Conservation (phyloP, 2,329 filamentous ascomycete species). For the Pseudocercospora crystallina region DNA sequence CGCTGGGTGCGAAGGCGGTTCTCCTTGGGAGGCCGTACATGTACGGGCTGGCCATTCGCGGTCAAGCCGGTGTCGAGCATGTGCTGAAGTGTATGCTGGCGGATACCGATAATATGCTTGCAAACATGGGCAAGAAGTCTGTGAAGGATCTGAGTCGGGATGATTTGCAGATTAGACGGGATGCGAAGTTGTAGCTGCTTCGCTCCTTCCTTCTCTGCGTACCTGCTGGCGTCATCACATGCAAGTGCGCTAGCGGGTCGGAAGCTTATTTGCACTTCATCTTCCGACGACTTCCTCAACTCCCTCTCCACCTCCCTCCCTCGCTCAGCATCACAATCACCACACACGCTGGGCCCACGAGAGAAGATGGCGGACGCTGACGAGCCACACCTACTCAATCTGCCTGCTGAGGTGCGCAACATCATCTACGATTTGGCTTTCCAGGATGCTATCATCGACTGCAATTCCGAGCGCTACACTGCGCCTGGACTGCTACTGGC, state of each 20-base stretch:
- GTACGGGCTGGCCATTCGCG: constrained; percentile 59
- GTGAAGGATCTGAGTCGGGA: constrained; percentile 21
- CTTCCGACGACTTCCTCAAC: too few species aligned
- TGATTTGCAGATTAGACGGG: constrained; percentile 19
- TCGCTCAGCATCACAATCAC: too few species aligned
- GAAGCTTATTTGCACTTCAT: too few species aligned
- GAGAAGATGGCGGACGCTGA: too few species aligned
- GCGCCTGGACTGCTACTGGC: too few species aligned
- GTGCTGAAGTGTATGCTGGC: constrained; percentile 27
- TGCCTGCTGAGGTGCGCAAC: background rate
- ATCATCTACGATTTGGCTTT: background rate
- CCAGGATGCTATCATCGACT: too few species aligned
- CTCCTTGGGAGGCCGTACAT: constrained; percentile 59
- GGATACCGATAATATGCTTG: constrained; percentile 26
- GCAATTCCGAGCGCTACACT: too few species aligned
- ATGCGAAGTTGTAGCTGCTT: constrained; percentile 26
- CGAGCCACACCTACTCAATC: background rate
- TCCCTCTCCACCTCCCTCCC: too few species aligned
- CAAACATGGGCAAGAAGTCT: constrained; percentile 22
- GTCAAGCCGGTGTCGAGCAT: constrained; percentile 55
- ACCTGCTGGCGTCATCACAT: too few species aligned
- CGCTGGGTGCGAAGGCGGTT: constrained; percentile 59
- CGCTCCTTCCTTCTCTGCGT: background rate
- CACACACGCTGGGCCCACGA: too few species aligned
- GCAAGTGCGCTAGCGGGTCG: too few species aligned